Conservation (phyloP, 1,284 basidiomycete genomes). For the Cryptococcus neoformans region DNA sequence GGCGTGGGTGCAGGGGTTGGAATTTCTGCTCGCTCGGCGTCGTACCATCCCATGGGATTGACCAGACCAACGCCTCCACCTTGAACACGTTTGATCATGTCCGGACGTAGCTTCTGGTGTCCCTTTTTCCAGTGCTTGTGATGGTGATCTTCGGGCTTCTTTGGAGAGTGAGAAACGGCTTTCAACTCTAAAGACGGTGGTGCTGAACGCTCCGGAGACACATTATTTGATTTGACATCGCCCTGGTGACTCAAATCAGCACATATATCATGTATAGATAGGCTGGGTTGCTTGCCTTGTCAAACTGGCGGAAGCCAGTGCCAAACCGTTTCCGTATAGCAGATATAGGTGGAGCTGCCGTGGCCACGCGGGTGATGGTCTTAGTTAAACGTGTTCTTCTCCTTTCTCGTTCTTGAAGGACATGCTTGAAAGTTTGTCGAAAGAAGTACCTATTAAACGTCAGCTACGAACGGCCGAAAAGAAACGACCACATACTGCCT, state of each 20-base stretch:
- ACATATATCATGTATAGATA: too few relatives aligned
- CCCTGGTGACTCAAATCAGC: constrained; percentile 5
- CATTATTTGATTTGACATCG: constrained; percentile 4
- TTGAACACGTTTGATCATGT: constrained; percentile 79
- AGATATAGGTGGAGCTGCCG: constrained; percentile 20
- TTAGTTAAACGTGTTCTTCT: constrained; percentile 26
- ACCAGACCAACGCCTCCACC: constrained; percentile 74
- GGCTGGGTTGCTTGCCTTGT: too few relatives aligned
- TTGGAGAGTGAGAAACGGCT: constrained; percentile 5
- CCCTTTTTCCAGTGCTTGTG: constrained; percentile 32
- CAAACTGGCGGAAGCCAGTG: neutral
- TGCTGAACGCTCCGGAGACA: constrained; percentile 8
- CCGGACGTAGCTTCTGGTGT: constrained; percentile 56
- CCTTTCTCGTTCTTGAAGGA: constrained; percentile 56
- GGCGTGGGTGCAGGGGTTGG: constrained; percentile 17
- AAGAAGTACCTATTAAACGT: constrained; percentile 64
- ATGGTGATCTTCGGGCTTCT: constrained; percentile 7
- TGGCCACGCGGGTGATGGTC: constrained; percentile 31
- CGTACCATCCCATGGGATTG: constrained; percentile 65
- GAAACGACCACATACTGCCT: constrained; percentile 16
- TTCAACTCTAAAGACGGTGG: constrained; percentile 23
- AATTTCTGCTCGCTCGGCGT: constrained; percentile 18
- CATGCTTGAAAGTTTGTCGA: constrained; percentile 65
- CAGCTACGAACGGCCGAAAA: neutral
- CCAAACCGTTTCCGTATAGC: constrained; percentile 24